Base-by-base conservation (phyloP, 306 rosid genomes). In the Mimosa pudica region DNA sequence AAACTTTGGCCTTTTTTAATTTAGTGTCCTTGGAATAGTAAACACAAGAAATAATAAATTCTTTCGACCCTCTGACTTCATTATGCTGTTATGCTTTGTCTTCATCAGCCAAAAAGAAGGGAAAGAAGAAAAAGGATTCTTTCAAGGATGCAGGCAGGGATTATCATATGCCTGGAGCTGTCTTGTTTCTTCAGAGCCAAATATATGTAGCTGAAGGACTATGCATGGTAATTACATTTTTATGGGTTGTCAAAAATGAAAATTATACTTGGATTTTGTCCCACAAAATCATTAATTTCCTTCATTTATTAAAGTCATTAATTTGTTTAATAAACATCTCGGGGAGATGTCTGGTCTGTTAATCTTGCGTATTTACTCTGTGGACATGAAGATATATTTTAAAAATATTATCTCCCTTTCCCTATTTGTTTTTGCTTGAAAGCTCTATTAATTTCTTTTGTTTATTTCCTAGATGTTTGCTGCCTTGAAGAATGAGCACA, bases 161-260 rank as follows among this genome's bases (percentile, higher is more conserved):
- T 82, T 82, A 79, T 79, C 92, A 85, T 78, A 83, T 91, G 67
- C 88, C 98, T 36, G 90, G 95, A 32, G 88, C 90, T 61, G 94
- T 95, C 77, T 84, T 88, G 87, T 92, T 88, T 86, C 89, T 95
- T 79, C 98, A 92, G 82, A 91, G 98, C 83, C 97, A 95, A 84
- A 89, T 92, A 68, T 95, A 89, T 83, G 89, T 95, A 1, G 98
- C 97, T 71, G 97, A 95, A 84, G 98, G 98, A 78, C 89, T 95
- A 52, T 78, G 92, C 83, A 92, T 82, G 98, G 98, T 94, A 92
- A 85, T 76, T 71, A 65, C 77, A 77, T 79, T 57, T 63, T 44
- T 73, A 6, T 0, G 71, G 71, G 77, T 52, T 81, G 79, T 83
- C 67, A 80, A 73, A 62, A 57, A 42, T 54, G 70, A 58, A 64